Evolutionary conservation across 495 filamentous ascomycete genomes (phyloP), one percentile per base, ranked within the genome.

Genomic region (Penicillium egyptiacum): DNA sequence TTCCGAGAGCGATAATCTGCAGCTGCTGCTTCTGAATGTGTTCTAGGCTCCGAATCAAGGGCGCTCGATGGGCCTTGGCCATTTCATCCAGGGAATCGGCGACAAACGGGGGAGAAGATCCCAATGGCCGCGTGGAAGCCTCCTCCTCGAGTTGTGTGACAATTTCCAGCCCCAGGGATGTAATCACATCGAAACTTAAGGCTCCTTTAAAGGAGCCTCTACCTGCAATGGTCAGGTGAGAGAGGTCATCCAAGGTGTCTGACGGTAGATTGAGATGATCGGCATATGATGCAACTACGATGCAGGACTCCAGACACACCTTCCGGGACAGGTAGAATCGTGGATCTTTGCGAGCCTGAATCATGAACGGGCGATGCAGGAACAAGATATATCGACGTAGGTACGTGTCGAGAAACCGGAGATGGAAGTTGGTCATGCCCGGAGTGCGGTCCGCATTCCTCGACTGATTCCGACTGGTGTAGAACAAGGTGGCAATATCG

Each of bases 291-390:
- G 63, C 61, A 40, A 70, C 63, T 1, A 46, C 50, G n/a, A 67
- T 48, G 10, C 58, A 61, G 7, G 59, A 60, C 20, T 83, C 79
- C 1, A 83, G 58, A 40, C 65, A 69, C n/a, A 70, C 64, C 57
- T 78, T 82, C 16, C 70, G 74, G 5, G 79, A 81, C 54, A 74
- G 78, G 62, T 78, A 73, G 63, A 71, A 82, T 28, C 70, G 47
- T 0, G 74, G 77, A 51, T 80, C 72, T 16, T 56, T 61, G 7
- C 63, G 65, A 33, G 79, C 74, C 52, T 75, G 61, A 23, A 62
- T 61, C 46, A 71, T 73, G 57, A 79, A 82, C 1, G 75, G 71
- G 22, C 61, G 58, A 58, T 82, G 78, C 5, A 83, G 67, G 28
- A 68, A 61, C 2, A 81, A 40, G 51, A 81, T 56, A 55, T 79